phyloP scores from a whole-genome alignment of 148 eudicot species.

The Silene uniflora region DNA sequence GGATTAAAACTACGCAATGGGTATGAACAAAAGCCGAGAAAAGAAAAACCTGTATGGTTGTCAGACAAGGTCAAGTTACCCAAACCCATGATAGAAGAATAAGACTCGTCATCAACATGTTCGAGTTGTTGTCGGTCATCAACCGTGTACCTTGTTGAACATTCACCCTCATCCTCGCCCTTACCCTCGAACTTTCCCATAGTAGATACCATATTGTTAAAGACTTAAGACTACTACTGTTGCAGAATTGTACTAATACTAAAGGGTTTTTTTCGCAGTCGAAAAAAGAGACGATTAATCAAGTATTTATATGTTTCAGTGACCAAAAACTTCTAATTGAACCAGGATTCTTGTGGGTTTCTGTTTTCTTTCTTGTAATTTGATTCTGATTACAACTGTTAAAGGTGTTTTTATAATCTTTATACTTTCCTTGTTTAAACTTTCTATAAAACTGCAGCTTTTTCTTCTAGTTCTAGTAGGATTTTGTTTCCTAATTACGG shows the following conservation, averaged over 20 bases:
- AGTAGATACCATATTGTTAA: too few relatives aligned
- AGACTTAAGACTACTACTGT: too few relatives aligned
- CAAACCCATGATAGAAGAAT: neutral
- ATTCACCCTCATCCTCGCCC: neutral
- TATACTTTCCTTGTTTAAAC: neutral
- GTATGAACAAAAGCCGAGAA: neutral
- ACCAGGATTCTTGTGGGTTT: neutral
- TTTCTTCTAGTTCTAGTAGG: neutral
- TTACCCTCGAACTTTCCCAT: too few relatives aligned
- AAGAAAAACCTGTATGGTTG: neutral
- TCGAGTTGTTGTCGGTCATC: neutral
- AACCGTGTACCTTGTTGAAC: neutral
- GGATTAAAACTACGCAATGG: too few relatives aligned
- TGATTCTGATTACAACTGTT: neutral
- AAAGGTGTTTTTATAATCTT: too few relatives aligned
- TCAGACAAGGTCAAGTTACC: slow-evolving; percentile 3
- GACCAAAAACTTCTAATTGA: too few relatives aligned
- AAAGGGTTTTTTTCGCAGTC: neutral
- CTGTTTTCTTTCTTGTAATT: neutral
- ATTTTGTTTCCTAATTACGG: neutral
- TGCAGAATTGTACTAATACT: too few relatives aligned
- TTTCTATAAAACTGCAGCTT: neutral
- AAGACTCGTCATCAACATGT: neutral
- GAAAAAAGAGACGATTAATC: neutral
- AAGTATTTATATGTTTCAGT: neutral